Evolutionary conservation across 2,329 filamentous ascomycete species (phyloP), one percentile per base, ranked within the genome.

Genomic region (Lasiodiplodia hormozganensis): DNA sequence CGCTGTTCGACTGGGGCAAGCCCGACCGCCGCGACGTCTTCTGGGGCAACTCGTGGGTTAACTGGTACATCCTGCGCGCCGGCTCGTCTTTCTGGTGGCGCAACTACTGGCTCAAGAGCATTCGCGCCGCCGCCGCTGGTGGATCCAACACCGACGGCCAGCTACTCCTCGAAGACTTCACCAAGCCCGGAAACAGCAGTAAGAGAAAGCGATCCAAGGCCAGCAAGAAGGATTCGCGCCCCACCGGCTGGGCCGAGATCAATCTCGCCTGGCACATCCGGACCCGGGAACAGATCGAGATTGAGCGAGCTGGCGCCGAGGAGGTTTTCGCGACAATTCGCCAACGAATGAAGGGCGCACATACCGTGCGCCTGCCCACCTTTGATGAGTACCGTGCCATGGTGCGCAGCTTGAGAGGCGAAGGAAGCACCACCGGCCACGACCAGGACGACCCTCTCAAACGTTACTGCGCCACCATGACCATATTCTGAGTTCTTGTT

Each of bases 1-100:
- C 8, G 74, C 73, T 74, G 11, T 77, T 77, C 57, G 66, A 68
- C 66, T 68, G 66, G 66, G 56, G 66, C 47, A 68, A 68, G 49
- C 66, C 66, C 47, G 66, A 68, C 57, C 31, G 56, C 14, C 66
- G 66, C 49, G 66, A 68, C 57, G 57, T 68, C 34, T 68, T 68
- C 56, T 54, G 28, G 72, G 75, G 75, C 14, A 72, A 74, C 40
- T 75, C 74, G 8, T 78, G 76, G 76, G 64, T 78, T 62, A 73
- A 76, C 3, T 79, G 76, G 75, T 78, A 75, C 62, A 69, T 78
- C 4, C 70, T 79, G 40, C 67, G 73, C 16, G 73, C 77, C 70
- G 76, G 76, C 0, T 74, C 74, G 1, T 70, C 73, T 34, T 67
- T 77, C 2, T 79, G 77, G 65, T 76, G 75, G 74, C 67, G 74